Percentiles rank a stretch among this genome's conserved stretches.
phyloP scores from a whole-genome alignment of 495 filamentous ascomycete species.

The Aspergillus panamensis region DNA sequence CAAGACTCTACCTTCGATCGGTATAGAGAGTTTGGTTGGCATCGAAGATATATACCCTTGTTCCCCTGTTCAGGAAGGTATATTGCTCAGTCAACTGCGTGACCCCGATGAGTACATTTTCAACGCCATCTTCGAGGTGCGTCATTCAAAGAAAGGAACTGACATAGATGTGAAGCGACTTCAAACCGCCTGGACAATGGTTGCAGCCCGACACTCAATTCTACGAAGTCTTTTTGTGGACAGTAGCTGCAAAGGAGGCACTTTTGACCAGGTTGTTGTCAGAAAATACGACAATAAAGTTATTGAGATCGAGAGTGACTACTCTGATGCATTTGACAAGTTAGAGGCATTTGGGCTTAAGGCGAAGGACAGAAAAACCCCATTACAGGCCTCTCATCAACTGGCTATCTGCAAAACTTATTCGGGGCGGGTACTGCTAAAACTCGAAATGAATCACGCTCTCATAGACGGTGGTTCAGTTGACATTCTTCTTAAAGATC shows the following conservation, averaged over 20 bases:
- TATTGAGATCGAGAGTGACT: slow-evolving; percentile 38
- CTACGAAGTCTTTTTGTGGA: slow-evolving; percentile 56
- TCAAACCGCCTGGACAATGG: slow-evolving; percentile 48
- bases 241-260: slow-evolving; percentile 47
- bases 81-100: slow-evolving; percentile 60
- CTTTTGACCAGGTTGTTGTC: slow-evolving; percentile 53
- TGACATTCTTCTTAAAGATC: slow-evolving; percentile 39
- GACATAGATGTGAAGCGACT: too few species aligned
- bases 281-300: slow-evolving; percentile 38
- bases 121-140: slow-evolving; percentile 45
- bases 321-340: slow-evolving; percentile 33
- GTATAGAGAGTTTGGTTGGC: slow-evolving; percentile 36
- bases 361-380: slow-evolving; percentile 10
- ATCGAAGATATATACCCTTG: slow-evolving; percentile 62
- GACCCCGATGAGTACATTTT: slow-evolving; percentile 47
- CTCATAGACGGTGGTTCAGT: slow-evolving; percentile 48
- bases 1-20: slow-evolving; percentile 47
- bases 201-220: slow-evolving; percentile 52
- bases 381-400: background rate
- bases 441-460: slow-evolving; percentile 57
- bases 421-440: slow-evolving; percentile 30
- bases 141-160: too few species aligned
- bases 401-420: background rate
- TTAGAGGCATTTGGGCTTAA: slow-evolving; percentile 38
- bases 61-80: slow-evolving; percentile 63